These are phyloP conservation scores for Solanum infundibuliforme DNA, from an alignment of 257 asterid genomes.

Conservation along the genomic window DNA sequence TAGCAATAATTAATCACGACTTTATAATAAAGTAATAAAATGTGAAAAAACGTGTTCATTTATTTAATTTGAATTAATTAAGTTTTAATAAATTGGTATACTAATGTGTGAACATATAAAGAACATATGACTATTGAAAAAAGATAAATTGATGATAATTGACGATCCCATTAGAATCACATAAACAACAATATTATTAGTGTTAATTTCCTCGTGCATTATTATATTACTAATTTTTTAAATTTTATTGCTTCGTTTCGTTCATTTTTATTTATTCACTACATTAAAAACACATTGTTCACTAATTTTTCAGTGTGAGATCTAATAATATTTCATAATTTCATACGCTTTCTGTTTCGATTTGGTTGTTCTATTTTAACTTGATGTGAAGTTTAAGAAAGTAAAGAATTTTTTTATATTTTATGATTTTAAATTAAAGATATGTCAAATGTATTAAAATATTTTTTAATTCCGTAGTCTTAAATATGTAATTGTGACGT, in stretches of 20 bases:
- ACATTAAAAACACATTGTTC: too few relatives aligned
- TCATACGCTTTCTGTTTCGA: not conserved
- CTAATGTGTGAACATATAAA: not conserved
- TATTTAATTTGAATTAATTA: not conserved
- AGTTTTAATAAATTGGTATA: not conserved
- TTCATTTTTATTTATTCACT: too few relatives aligned
- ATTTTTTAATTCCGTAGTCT: rapidly evolving
- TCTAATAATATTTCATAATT: too few relatives aligned
- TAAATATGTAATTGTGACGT: too few relatives aligned
- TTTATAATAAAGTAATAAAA: not conserved
- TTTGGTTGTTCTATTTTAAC: not conserved
- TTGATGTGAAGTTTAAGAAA: not conserved
- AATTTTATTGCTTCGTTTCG: not conserved
- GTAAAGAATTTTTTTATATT: not conserved
- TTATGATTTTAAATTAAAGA: too few relatives aligned
- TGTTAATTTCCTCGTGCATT: not conserved
- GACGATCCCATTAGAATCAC: not conserved
- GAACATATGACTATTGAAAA: not conserved
- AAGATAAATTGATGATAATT: not conserved
- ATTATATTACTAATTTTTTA: too few relatives aligned
- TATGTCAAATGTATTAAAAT: not conserved
- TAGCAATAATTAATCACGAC: not conserved
- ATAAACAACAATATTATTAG: not conserved
- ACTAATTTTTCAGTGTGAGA: too few relatives aligned
- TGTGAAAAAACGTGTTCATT: not conserved